Percentiles rank a stretch among this genome's conserved stretches.
phyloP scores from a whole-genome alignment of 139 green algal genomes.

The Diplosphaera chodatii region DNA sequence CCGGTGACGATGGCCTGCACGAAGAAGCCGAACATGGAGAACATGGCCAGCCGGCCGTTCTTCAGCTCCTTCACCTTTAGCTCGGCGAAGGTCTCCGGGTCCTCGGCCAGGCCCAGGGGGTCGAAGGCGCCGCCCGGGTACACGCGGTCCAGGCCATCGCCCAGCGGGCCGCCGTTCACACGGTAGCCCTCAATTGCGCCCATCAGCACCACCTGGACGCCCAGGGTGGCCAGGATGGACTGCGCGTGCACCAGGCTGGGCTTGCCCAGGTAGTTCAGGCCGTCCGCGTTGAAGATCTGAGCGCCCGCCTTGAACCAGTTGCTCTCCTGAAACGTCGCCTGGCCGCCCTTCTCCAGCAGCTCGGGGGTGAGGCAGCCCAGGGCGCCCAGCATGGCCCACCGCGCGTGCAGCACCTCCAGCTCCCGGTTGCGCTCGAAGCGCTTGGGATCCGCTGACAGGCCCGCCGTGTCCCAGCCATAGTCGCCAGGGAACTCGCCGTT shows the following conservation, averaged over 20 bases:
- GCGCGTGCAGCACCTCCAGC: slow-evolving; percentile 93
- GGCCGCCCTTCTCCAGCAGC: not conserved
- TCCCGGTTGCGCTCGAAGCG: slow-evolving; percentile 79
- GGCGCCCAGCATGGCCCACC: slow-evolving; percentile 94
- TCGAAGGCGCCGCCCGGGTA: slow-evolving; percentile 83
- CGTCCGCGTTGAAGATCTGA: slow-evolving; percentile 67
- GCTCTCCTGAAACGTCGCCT: slow-evolving; percentile 46
- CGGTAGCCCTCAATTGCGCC: slow-evolving; percentile 72
- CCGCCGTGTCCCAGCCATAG: slow-evolving; percentile 90
- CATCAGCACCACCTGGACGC: slow-evolving; percentile 79
- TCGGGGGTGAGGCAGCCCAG: slow-evolving; percentile 63
- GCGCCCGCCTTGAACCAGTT: slow-evolving; percentile 88
- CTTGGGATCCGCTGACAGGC: slow-evolving; percentile 80
- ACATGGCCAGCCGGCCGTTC: slow-evolving; percentile 93
- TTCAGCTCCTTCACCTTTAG: slow-evolving; percentile 92
- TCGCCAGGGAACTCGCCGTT: slow-evolving; percentile 81
- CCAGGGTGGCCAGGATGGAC: slow-evolving; percentile 83
- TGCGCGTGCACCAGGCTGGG: slow-evolving; percentile 80
- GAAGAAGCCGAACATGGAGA: slow-evolving; percentile 89
- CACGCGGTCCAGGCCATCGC: slow-evolving; percentile 51
- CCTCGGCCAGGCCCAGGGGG: slow-evolving; percentile 77
- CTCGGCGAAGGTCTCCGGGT: slow-evolving; percentile 79
- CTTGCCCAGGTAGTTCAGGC: slow-evolving; percentile 80
- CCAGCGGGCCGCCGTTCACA: slow-evolving; percentile 41
- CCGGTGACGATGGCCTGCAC: slow-evolving; percentile 75